Percentiles rank a stretch among this genome's conserved stretches.
phyloP scores from a whole-genome alignment of 225 moss, liverwort and hornwort genomes.

The Ulota crispa region DNA sequence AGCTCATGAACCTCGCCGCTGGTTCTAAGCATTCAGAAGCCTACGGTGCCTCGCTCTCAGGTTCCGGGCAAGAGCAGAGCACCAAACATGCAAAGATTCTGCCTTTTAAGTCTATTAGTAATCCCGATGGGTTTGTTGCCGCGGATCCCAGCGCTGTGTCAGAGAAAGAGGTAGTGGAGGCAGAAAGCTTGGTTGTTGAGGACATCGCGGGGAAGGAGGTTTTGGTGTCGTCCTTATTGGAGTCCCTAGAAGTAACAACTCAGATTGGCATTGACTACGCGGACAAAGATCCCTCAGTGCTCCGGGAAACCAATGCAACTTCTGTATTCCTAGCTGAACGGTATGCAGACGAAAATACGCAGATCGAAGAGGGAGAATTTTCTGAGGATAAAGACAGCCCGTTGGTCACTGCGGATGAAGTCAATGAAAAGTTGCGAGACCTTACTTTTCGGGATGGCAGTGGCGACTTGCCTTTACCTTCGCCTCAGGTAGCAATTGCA shows the following conservation, averaged over 20 bases:
- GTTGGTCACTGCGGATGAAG: slow-evolving; percentile 47
- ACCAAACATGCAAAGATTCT: slow-evolving; percentile 29
- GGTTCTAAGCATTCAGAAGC: slow-evolving; percentile 64
- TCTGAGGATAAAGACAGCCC: slow-evolving; percentile 70
- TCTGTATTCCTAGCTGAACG: slow-evolving; percentile 39
- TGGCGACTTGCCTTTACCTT: slow-evolving; percentile 45
- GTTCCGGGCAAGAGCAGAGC: slow-evolving; percentile 42
- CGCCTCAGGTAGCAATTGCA: slow-evolving; percentile 66
- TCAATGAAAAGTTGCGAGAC: slow-evolving; percentile 62
- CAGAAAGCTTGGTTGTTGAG: slow-evolving; percentile 37
- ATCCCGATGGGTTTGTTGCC: slow-evolving; percentile 30
- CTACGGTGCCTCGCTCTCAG: slow-evolving; percentile 39
- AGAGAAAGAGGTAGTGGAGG: slow-evolving; percentile 44
- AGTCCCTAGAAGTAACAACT: slow-evolving; percentile 40
- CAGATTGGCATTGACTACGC: slow-evolving; percentile 30
- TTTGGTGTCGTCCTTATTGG: slow-evolving; percentile 39
- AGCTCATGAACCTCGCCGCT: slow-evolving; percentile 88
- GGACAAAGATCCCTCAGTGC: slow-evolving; percentile 32
- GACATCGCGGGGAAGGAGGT: slow-evolving; percentile 33
- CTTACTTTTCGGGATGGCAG: slow-evolving; percentile 48
- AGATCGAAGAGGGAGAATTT: slow-evolving; percentile 61
- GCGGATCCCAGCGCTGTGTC: slow-evolving; percentile 29
- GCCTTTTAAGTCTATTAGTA: slow-evolving; percentile 25
- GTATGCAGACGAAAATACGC: slow-evolving; percentile 37
- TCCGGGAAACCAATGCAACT: slow-evolving; percentile 25